These are phyloP conservation scores for Calonectria hawksworthii DNA, from an alignment of 2,329 filamentous ascomycete genomes.

Conservation along the genomic window DNA sequence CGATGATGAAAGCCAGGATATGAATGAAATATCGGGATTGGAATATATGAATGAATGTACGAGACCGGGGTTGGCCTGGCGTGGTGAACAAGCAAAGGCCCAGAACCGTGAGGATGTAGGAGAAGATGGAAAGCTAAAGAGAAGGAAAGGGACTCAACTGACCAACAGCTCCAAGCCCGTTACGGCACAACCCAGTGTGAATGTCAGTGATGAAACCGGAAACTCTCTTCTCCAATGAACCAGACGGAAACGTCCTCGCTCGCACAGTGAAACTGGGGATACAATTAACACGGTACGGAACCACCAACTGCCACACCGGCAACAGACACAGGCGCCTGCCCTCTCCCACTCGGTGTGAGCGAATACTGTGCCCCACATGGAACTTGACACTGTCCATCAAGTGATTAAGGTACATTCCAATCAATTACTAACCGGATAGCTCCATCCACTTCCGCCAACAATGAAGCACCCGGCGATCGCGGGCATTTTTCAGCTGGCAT, in stretches of 20 bases:
- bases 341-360: not conserved
- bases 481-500: not conserved
- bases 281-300: not conserved
- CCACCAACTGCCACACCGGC: not conserved
- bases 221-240: constrained; percentile 4
- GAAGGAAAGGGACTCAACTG: not conserved
- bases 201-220: constrained; percentile 7
- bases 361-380: not conserved
- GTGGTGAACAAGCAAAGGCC: not conserved
- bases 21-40: not conserved
- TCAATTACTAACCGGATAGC: not conserved
- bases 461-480: not conserved
- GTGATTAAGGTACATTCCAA: not conserved
- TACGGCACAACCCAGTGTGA: not conserved
- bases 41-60: constrained; percentile 7
- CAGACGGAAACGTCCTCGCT: not conserved
- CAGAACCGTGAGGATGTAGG: not conserved
- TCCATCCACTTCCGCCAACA: not conserved
- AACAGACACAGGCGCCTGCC: not conserved
- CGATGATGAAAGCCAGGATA: not conserved
- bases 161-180: not conserved
- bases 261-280: not conserved
- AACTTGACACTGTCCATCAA: not conserved
- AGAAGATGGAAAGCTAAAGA: not conserved
- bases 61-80: not conserved